phyloP scores from a whole-genome alignment of 768 basidiomycete species.

The Gloeopeniophorella convolvens region DNA sequence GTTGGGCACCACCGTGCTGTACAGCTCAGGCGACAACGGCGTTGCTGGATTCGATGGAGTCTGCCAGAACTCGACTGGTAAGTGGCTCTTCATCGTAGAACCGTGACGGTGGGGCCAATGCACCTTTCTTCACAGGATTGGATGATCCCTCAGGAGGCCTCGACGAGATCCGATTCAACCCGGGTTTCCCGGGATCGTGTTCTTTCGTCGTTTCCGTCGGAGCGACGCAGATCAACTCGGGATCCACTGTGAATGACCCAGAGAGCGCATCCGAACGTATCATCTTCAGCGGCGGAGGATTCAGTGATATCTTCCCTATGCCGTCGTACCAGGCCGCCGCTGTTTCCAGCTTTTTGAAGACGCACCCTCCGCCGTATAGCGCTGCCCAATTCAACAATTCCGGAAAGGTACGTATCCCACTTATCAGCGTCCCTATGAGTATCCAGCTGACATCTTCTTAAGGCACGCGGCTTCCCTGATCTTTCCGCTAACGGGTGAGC shows the following conservation, averaged over 20 bases:
- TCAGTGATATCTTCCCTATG: slow-evolving; percentile 35
- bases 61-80: slow-evolving; percentile 31
- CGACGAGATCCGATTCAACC: slow-evolving; percentile 33
- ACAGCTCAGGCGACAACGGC: slow-evolving; percentile 39
- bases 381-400: slow-evolving; percentile 30
- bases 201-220: slow-evolving; percentile 36
- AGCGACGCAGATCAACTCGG: slow-evolving; percentile 32
- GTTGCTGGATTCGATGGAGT: slow-evolving; percentile 32
- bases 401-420: slow-evolving; percentile 22
- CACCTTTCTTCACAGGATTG: slow-evolving; percentile 21
- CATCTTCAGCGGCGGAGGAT: slow-evolving; percentile 36
- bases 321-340: slow-evolving; percentile 31
- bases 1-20: slow-evolving; percentile 37
- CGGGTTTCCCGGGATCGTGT: slow-evolving; percentile 38
- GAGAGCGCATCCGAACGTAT: slow-evolving; percentile 34
- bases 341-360: slow-evolving; percentile 27
- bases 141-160: slow-evolving; percentile 14
- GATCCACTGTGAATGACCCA: slow-evolving; percentile 29
- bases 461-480: slow-evolving; percentile 29
- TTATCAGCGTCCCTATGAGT: background rate
- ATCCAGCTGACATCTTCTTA: background rate
- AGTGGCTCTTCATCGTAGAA: no score
- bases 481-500: slow-evolving; percentile 31
- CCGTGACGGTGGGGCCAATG: no score
- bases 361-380: slow-evolving; percentile 31